Evolutionary conservation across 495 filamentous ascomycete species (phyloP), one percentile per base, ranked within the genome.

Genomic region (Cercophora samala): DNA sequence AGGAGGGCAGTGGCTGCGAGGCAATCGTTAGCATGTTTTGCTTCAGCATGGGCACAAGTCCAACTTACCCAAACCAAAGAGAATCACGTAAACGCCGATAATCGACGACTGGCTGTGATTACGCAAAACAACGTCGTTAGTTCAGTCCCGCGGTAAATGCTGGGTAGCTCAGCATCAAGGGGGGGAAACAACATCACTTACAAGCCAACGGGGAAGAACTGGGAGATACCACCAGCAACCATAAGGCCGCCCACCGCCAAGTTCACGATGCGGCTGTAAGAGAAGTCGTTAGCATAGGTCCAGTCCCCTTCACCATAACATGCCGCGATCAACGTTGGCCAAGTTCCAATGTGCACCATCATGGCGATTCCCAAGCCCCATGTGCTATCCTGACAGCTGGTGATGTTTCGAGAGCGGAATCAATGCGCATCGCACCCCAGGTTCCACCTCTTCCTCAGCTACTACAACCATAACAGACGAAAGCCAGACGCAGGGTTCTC

Each of bases 261-360:
- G 85, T 99, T 99, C 72, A 96, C 92, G 70, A 98, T 86, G 68
- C 95, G 96, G 81, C 93, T 97, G 71, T 24, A 70, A 66, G 52
- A 66, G 26, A 68, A 66, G 52, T 58, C 11, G 26, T 56, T 24
- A 63, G 23, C 29, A 19, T 32, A 65, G 29, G 63, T 74, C 66
- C 11, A 11, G 72, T 72, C 64, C 62, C n/a, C 25, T n/a, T 46
- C 11, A 46, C 11, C 37, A 13, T 17, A 9, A 46, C 2, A 46
- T 46, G 13, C 6, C 15, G 11, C 8, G 15, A 13, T 13, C 37
- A 46, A 9, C 15, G 37, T 9, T 46, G 37, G 3, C 1, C 37
- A 18, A 46, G 37, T 13, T 17, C 8, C 29, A 32, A 19, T 51
- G 13, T 42, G 18, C 8, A 23, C 26, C 58, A 69, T 61, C 51